phyloP scores from a whole-genome alignment of 2,329 filamentous ascomycete species.

The Pseudogymnoascus sp. region DNA sequence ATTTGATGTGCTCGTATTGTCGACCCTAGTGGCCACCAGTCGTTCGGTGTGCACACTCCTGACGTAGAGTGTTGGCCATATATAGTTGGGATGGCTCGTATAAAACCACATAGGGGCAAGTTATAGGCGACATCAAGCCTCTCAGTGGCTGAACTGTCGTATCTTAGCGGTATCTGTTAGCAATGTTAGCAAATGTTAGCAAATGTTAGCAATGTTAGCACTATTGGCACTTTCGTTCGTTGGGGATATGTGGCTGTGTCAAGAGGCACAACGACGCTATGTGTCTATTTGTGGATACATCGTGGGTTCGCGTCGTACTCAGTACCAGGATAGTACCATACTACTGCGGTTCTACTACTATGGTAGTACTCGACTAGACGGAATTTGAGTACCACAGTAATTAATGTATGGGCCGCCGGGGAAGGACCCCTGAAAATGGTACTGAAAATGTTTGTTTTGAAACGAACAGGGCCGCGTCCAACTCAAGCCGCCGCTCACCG shows the following conservation, averaged over 20 bases:
- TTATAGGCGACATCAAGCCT: neutral
- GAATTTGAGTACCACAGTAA: neutral
- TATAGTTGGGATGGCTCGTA: neutral
- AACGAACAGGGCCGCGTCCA: neutral
- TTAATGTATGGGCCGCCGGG: neutral
- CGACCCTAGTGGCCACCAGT: neutral
- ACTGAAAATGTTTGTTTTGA: neutral
- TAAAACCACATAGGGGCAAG: neutral
- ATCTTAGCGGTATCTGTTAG: neutral
- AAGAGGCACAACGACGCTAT: neutral
- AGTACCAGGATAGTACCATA: neutral
- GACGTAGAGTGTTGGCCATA: neutral
- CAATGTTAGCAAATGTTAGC: neutral
- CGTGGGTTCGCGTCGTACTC: neutral
- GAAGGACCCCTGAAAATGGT: neutral
- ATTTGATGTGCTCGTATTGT: neutral
- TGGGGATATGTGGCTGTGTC: neutral
- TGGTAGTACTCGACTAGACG: too few relatives aligned
- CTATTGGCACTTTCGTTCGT: neutral
- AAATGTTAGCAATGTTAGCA: neutral
- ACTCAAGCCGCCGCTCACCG: neutral
- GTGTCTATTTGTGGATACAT: neutral
- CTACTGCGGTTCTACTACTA: neutral
- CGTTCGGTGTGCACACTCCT: neutral
- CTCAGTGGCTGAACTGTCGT: neutral